phyloP scores from a whole-genome alignment of 75 land plant species.

The Larix kaempferi region DNA sequence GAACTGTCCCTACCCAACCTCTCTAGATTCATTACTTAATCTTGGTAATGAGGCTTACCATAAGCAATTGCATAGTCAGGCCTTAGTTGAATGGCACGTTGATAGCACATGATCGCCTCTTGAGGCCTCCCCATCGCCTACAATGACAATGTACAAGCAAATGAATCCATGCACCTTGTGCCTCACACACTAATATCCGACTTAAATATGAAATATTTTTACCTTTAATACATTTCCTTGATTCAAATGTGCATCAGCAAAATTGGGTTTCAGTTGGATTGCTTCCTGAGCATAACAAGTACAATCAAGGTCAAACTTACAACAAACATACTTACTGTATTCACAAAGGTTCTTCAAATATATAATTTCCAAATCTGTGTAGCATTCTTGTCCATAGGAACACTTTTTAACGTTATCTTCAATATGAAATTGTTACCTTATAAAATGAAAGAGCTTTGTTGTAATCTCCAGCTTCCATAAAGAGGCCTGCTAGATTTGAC shows the following conservation, averaged over 20 bases:
- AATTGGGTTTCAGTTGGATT: constrained; percentile 72
- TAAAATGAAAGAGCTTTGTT: constrained; percentile 77
- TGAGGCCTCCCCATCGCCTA: constrained; percentile 92
- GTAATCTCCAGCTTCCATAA: constrained; percentile 93
- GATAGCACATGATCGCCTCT: constrained; percentile 89
- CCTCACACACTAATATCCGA: constrained; percentile 7
- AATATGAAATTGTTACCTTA: constrained; percentile 43
- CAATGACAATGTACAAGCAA: constrained; percentile 24
- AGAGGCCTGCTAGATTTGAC: constrained; percentile 96
- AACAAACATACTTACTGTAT: neutral
- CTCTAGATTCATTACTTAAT: neutral
- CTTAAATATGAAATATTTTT: constrained; percentile 20
- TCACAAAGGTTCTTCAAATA: neutral
- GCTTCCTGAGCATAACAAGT: constrained; percentile 68
- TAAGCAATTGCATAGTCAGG: constrained; percentile 91
- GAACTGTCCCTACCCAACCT: neutral
- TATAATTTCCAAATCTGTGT: neutral
- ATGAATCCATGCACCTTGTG: constrained; percentile 3
- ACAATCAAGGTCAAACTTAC: neutral
- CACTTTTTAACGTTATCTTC: neutral
- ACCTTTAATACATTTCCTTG: constrained; percentile 96
- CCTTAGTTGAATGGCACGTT: constrained; percentile 72
- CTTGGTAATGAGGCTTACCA: constrained; percentile 52
- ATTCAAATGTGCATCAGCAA: constrained; percentile 90
- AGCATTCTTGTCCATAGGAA: neutral